phyloP scores from a whole-genome alignment of 495 filamentous ascomycete genomes.

The Glutinoglossum americanum region DNA sequence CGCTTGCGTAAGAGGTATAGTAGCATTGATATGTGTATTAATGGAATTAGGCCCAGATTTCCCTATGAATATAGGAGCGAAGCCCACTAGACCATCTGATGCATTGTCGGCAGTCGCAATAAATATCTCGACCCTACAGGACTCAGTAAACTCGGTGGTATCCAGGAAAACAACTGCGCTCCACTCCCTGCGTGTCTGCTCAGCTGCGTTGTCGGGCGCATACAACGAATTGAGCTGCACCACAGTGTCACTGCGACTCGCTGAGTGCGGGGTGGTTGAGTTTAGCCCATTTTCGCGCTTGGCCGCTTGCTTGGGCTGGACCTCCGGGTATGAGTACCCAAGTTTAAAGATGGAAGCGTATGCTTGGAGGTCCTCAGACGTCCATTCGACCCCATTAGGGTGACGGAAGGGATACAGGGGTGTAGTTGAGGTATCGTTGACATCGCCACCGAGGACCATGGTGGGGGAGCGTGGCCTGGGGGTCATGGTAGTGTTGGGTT shows the following conservation, averaged over 20 bases:
- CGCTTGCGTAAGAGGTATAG: slow-evolving; percentile 12
- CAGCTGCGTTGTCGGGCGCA: background rate
- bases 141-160: slow-evolving; percentile 9
- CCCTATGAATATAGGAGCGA: background rate
- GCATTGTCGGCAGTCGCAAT: slow-evolving; percentile 3
- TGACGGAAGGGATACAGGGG: slow-evolving; percentile 17
- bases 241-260: background rate
- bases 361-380: slow-evolving; percentile 9
- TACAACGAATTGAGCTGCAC: background rate
- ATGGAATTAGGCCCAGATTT: background rate
- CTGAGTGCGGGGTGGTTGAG: background rate
- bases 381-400: slow-evolving; percentile 10
- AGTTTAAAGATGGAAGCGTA: slow-evolving; percentile 10
- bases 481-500: background rate
- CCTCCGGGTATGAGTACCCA: slow-evolving; percentile 15
- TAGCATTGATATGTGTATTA: slow-evolving; percentile 8
- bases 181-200: slow-evolving; percentile 10
- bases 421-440: slow-evolving; percentile 10
- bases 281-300: background rate
- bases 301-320: slow-evolving; percentile 3
- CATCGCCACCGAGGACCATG: background rate
- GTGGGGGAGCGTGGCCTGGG: background rate
- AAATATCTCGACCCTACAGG: slow-evolving; percentile 7
- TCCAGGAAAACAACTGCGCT: slow-evolving; percentile 10
- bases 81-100: slow-evolving; percentile 8